Conservation (phyloP, 1,284 basidiomycete genomes). For the Moniliophthora roreri region DNA sequence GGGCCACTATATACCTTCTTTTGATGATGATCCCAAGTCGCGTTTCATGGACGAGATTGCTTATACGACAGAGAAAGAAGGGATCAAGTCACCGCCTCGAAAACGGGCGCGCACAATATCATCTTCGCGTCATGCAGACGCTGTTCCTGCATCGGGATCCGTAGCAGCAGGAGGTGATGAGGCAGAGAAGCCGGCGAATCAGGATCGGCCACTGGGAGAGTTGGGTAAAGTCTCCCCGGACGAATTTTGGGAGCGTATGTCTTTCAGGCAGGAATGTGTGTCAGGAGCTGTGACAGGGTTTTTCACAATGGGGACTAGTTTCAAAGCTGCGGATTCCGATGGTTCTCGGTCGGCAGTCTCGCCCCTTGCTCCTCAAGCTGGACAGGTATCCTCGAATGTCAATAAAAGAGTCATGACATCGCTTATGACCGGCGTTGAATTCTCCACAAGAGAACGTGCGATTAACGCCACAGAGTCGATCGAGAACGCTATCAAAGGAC, state of each 20-base stretch:
- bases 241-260: constrained; percentile 96
- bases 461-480: constrained; percentile 69
- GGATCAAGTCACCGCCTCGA: constrained; percentile 57
- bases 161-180: constrained; percentile 25
- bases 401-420: constrained; percentile 68
- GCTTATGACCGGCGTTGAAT: constrained; percentile 75
- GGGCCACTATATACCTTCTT: constrained; percentile 79
- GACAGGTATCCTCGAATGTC: constrained; percentile 63
- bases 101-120: constrained; percentile 46
- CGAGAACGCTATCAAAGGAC: constrained; percentile 62
- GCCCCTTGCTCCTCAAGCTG: constrained; percentile 51
- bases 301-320: constrained; percentile 63
- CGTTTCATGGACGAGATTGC: constrained; percentile 89
- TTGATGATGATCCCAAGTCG: constrained; percentile 93
- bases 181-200: constrained; percentile 33
- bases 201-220: constrained; percentile 42
- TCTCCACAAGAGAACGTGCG: constrained; percentile 65
- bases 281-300: constrained; percentile 87
- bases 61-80: constrained; percentile 61
- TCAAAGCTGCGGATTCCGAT: constrained; percentile 16
- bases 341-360: constrained; percentile 29
- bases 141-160: constrained; percentile 12
- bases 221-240: constrained; percentile 57
- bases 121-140: neutral
- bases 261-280: constrained; percentile 90